A percentile compares a stretch with the other conserved stretches of the same genome.
These are phyloP conservation scores for Tubosaeta brunneosetosa DNA, from an alignment of 768 basidiomycete genomes.

Conservation along the genomic window DNA sequence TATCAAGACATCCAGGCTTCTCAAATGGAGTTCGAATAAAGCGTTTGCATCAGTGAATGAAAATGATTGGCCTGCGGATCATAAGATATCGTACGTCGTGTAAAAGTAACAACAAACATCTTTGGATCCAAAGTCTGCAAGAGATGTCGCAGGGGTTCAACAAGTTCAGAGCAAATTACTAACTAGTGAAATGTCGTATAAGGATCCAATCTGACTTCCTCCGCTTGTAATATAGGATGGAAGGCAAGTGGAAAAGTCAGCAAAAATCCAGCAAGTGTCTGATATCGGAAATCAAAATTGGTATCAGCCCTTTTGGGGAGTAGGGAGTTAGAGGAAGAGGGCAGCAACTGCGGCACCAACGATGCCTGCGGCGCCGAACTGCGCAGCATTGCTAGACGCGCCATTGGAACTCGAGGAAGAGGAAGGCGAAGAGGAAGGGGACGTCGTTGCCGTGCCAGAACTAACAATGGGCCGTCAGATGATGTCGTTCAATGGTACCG, in stretches of 20 bases:
- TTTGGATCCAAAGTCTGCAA: background rate
- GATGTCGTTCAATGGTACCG: background rate
- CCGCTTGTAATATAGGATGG: slow-evolving; percentile 15
- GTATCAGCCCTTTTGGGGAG: slow-evolving; percentile 15
- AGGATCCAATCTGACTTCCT: background rate
- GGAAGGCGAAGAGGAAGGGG: slow-evolving; percentile 24
- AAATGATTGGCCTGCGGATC: background rate
- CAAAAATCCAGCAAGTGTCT: slow-evolving; percentile 12
- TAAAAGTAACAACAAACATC: background rate
- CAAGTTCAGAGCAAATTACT: slow-evolving; percentile 1
- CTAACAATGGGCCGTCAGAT: slow-evolving; percentile 8
- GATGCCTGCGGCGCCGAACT: slow-evolving; percentile 40
- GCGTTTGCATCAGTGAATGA: too few relatives aligned
- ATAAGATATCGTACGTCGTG: background rate
- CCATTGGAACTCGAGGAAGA: slow-evolving; percentile 19
- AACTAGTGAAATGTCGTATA: background rate
- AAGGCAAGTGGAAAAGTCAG: slow-evolving; percentile 6
- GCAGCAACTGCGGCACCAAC: slow-evolving; percentile 34
- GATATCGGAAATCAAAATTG: slow-evolving; percentile 11
- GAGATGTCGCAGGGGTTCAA: slow-evolving; percentile 3
- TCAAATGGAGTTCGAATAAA: too few relatives aligned
- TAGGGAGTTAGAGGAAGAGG: slow-evolving; percentile 32
- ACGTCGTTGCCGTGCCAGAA: slow-evolving; percentile 1
- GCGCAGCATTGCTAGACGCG: slow-evolving; percentile 41
- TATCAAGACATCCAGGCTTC: too few relatives aligned